Conservation (phyloP, 2,329 filamentous ascomycete species). For the Scortechinia acanthostroma region DNA sequence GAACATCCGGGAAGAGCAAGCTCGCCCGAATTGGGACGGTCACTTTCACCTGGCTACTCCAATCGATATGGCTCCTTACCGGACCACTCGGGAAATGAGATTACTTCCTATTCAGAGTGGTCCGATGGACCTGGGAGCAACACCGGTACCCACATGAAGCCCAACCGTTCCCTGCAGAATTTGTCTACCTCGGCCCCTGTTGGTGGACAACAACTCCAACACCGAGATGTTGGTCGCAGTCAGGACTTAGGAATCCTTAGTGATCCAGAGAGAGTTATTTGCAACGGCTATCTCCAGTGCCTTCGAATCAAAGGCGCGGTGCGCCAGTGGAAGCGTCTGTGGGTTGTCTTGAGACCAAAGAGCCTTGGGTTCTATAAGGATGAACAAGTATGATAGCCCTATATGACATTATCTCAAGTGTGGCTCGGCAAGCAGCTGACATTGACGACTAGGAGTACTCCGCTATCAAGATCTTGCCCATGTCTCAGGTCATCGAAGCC, state of each 20-base stretch:
- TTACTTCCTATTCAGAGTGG: not conserved
- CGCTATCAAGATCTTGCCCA: not conserved
- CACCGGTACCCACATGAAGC: not conserved
- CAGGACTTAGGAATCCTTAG: not conserved
- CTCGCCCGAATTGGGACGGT: not conserved
- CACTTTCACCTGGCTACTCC: not conserved
- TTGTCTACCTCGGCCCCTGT: not conserved
- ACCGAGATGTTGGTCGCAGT: not conserved
- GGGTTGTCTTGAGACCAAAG: not conserved
- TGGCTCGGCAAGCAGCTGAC: too few species aligned
- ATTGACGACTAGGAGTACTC: not conserved
- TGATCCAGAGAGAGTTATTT: not conserved
- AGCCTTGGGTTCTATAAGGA: not conserved
- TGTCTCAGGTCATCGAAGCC: not conserved
- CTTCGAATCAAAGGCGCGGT: not conserved
- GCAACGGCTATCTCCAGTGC: slow-evolving; percentile 1
- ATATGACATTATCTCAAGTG: too few species aligned
- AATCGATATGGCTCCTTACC: not conserved
- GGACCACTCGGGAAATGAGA: not conserved
- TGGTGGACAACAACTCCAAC: not conserved
- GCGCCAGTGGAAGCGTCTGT: not conserved
- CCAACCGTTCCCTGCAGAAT: not conserved
- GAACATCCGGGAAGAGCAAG: not conserved
- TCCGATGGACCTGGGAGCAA: not conserved
- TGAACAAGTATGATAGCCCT: not conserved